phyloP scores from a whole-genome alignment of 2,329 filamentous ascomycete species.

The Cladosporium sp. region DNA sequence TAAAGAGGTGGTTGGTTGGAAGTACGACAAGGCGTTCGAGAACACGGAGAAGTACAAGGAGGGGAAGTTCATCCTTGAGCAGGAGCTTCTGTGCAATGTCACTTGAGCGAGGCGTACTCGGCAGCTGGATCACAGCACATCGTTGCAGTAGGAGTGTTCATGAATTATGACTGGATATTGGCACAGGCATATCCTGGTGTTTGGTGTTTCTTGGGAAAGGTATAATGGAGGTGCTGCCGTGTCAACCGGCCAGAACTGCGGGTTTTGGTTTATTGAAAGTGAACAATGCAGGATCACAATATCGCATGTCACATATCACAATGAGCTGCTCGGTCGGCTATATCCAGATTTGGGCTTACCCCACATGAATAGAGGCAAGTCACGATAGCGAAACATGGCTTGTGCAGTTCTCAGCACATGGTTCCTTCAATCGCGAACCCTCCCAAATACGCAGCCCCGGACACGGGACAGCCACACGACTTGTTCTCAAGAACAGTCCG shows the following conservation, averaged over 20 bases:
- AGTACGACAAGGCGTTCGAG: slow-evolving; percentile 97
- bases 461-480: no score
- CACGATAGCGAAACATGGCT: no score
- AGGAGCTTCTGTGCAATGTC: slow-evolving; percentile 80
- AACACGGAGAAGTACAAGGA: slow-evolving; percentile 95
- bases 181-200: background rate
- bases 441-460: no score
- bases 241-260: background rate
- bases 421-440: no score
- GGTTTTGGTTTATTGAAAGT: background rate
- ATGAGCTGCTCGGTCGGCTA: no score
- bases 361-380: no score
- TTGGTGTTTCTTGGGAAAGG: background rate
- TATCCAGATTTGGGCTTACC: no score
- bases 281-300: background rate
- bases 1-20: slow-evolving; percentile 92
- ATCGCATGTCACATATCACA: no score
- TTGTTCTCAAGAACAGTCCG: no score
- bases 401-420: no score
- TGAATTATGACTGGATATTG: slow-evolving; percentile 1
- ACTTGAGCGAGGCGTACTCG: slow-evolving; percentile 27
- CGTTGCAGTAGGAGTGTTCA: background rate
- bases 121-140: background rate
- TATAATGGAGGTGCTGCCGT: background rate
- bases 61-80: slow-evolving; percentile 94